A percentile compares a stretch with the other conserved stretches of the same genome.
These are phyloP conservation scores for Cocos nucifera DNA, from an alignment of 176 grass and related monocot genomes.

Conservation along the genomic window DNA sequence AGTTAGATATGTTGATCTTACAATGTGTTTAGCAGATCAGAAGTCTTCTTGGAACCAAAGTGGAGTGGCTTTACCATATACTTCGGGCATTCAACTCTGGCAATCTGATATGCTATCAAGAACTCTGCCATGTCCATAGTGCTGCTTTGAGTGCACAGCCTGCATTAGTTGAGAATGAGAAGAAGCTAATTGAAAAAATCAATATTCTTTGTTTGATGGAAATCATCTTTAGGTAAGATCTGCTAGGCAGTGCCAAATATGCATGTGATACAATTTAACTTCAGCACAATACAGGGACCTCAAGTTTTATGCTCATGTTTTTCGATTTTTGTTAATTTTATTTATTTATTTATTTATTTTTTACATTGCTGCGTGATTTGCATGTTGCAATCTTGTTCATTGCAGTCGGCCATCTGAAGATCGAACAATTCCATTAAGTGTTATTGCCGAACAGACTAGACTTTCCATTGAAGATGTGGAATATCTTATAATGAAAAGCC, in stretches of 20 bases:
- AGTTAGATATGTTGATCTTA: no score
- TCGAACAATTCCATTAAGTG: slow-evolving; percentile 67
- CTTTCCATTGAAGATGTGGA: slow-evolving; percentile 75
- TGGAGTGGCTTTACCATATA: slow-evolving; percentile 94
- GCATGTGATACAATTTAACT: no score
- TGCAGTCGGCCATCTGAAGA: slow-evolving; percentile 74
- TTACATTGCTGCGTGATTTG: background rate
- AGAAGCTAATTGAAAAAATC: slow-evolving; percentile 83
- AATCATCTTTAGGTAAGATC: slow-evolving; percentile 82
- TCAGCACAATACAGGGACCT: no score
- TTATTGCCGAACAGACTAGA: slow-evolving; percentile 63
- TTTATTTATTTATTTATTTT: background rate
- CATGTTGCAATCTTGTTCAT: background rate
- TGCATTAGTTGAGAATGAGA: slow-evolving; percentile 66
- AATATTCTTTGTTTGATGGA: slow-evolving; percentile 98
- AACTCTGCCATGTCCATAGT: slow-evolving; percentile 74
- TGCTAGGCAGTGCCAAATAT: background rate
- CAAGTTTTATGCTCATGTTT: background rate
- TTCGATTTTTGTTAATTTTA: background rate
- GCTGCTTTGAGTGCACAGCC: slow-evolving; percentile 70
- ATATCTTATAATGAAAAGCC: slow-evolving; percentile 91
- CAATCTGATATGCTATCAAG: slow-evolving; percentile 77
- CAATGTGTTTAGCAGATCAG: slow-evolving; percentile 50
- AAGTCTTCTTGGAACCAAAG: slow-evolving; percentile 74
- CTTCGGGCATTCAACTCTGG: slow-evolving; percentile 74